Base-by-base conservation (phyloP, 305 asterid species). In the Solanum hybrid region DNA sequence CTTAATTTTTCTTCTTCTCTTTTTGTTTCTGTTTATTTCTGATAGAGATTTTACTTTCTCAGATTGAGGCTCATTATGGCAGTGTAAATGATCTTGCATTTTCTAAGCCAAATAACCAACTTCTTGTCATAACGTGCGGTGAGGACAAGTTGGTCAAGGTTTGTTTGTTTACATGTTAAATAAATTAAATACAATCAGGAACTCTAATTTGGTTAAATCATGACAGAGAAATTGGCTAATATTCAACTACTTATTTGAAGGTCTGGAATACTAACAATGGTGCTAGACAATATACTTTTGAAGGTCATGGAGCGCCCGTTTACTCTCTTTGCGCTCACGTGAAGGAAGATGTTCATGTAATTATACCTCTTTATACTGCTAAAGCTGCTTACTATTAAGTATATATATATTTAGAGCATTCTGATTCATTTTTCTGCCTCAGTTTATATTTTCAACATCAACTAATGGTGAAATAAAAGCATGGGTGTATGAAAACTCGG, bases 1-100 rank as follows among this genome's bases (percentile, higher is more conserved):
- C 72, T 40, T 84, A 86, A 84, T 87, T 38, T 26, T 7, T 85
- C 38, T 81, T 77, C 78, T 11, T 29, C 12, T 69, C 60, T 80
- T 26, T 32, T 40, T 29, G 31, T 38, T 77, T 81, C 17, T 71
- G 14, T 10, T 29, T 87, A 85, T 51, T 71, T 72, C 89, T 89
- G 78, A 90, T 73, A 69, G 26, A 77, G 24, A 35, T 78, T 89
- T 86, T 45, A 75, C 40, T 34, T 56, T 5, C 86, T 71, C 92
- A 95, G 98, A 93, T 95, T 69, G 94, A 91, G 82, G 98, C 98
- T 14, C 98, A 95, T 90, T 79, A 69, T 82, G 97, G 97, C 79
- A 87, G 94, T 79, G 96, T 95, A 71, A 93, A 94, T 90, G 98
- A 95, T 91, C 88, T 95, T 75, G 98, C 95, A 56, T 95, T 95